These are phyloP conservation scores for Deakozyma indianensis DNA, from an alignment of 805 yeast genomes.

Conservation along the genomic window DNA sequence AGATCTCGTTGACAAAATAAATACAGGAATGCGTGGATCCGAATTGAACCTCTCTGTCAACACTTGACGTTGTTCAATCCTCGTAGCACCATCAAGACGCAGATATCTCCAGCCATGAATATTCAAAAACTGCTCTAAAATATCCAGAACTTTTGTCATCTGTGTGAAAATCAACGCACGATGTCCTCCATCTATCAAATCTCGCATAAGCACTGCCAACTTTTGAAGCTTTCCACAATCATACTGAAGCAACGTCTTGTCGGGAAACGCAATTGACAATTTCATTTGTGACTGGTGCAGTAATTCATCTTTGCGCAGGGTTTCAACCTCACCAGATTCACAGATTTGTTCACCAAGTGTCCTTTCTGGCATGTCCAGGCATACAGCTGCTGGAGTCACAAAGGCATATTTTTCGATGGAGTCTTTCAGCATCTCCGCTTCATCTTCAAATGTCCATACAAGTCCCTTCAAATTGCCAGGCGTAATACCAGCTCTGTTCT, in stretches of 20 bases:
- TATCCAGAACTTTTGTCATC: constrained; percentile 92
- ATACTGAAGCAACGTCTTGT: constrained; percentile 76
- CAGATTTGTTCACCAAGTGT: constrained; percentile 9
- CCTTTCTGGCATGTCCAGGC: constrained; percentile 42
- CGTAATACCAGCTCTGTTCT: no score
- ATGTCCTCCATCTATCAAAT: constrained; percentile 75
- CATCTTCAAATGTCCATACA: constrained; percentile 16
- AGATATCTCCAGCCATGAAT: constrained; percentile 88
- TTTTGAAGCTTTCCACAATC: constrained; percentile 96
- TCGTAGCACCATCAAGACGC: constrained; percentile 95
- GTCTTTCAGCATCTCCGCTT: constrained; percentile 28
- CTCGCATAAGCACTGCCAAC: constrained; percentile 58
- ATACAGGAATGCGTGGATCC: constrained; percentile 76
- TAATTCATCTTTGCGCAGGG: constrained; percentile 27
- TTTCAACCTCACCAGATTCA: constrained; percentile 9
- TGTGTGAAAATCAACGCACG: constrained; percentile 93
- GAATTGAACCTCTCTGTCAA: constrained; percentile 85
- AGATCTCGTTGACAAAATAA: constrained; percentile 86
- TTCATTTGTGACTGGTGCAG: constrained; percentile 78
- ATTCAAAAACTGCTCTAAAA: constrained; percentile 83
- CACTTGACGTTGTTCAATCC: constrained; percentile 90
- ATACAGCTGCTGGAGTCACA: constrained; percentile 75
- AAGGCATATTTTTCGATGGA: constrained; percentile 65
- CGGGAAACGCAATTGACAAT: constrained; percentile 89
- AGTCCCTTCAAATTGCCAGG: constrained; percentile 10